These are phyloP conservation scores for Gloeophyllum trabeum DNA, from an alignment of 768 basidiomycete genomes.

Conservation along the genomic window DNA sequence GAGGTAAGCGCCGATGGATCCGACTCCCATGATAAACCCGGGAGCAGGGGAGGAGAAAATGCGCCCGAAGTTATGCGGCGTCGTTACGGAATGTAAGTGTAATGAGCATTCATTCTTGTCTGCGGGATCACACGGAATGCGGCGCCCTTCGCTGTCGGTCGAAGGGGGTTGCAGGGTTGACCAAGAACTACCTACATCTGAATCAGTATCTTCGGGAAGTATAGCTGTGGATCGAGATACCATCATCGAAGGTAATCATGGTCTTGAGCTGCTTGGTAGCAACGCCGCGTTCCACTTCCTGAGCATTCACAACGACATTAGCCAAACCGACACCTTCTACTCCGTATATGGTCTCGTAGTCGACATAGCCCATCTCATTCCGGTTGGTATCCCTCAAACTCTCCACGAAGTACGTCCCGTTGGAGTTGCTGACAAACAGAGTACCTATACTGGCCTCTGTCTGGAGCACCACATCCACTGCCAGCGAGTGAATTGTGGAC, in stretches of 20 bases:
- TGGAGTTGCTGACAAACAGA: slow-evolving; percentile 90
- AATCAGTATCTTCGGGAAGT: background rate
- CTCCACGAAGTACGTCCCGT: slow-evolving; percentile 92
- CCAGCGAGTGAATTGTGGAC: slow-evolving; percentile 85
- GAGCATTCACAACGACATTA: slow-evolving; percentile 75
- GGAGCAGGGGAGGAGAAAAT: slow-evolving; percentile 94
- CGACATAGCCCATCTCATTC: slow-evolving; percentile 81
- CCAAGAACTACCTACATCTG: slow-evolving; percentile 63
- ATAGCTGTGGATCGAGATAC: slow-evolving; percentile 19
- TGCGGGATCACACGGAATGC: slow-evolving; percentile 48
- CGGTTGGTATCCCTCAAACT: slow-evolving; percentile 89
- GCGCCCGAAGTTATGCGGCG: slow-evolving; percentile 87
- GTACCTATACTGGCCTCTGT: slow-evolving; percentile 65
- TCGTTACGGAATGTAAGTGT: slow-evolving; percentile 88
- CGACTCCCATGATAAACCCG: slow-evolving; percentile 95
- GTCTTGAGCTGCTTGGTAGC: slow-evolving; percentile 68
- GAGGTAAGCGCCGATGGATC: slow-evolving; percentile 65
- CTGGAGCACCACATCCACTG: slow-evolving; percentile 83
- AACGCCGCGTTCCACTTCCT: slow-evolving; percentile 67
- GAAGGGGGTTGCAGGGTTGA: slow-evolving; percentile 44
- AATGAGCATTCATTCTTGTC: slow-evolving; percentile 62
- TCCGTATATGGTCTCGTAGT: slow-evolving; percentile 82
- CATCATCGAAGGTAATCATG: slow-evolving; percentile 85
- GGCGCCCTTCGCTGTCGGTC: slow-evolving; percentile 46
- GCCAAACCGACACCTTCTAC: slow-evolving; percentile 87